These are phyloP conservation scores for Talaromyces islandicus DNA, from an alignment of 2,329 filamentous ascomycete genomes.

Conservation along the genomic window DNA sequence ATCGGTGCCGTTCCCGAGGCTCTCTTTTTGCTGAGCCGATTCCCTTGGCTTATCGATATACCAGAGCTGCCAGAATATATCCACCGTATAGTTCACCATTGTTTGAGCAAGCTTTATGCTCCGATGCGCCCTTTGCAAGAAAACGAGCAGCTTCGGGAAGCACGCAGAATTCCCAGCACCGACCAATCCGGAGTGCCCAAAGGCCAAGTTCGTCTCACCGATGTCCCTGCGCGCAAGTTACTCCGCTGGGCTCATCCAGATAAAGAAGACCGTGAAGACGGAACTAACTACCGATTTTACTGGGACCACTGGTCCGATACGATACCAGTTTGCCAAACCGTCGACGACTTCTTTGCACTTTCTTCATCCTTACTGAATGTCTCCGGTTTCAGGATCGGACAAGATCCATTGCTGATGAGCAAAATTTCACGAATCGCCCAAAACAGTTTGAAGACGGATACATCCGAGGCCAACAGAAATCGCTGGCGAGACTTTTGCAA, in stretches of 20 bases:
- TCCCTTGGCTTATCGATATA: constrained; percentile 84
- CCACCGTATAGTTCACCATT: constrained; percentile 79
- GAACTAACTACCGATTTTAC: constrained; percentile 79
- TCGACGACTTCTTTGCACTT: constrained; percentile 85
- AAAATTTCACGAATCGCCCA: constrained; percentile 83
- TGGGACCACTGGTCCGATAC: constrained; percentile 98
- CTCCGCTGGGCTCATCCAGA: constrained; percentile 83
- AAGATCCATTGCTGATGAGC: constrained; percentile 68
- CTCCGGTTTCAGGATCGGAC: constrained; percentile 83
- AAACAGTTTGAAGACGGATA: constrained; percentile 65
- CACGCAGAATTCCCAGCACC: constrained; percentile 45
- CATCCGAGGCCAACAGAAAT: constrained; percentile 61
- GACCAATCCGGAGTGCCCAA: constrained; percentile 66
- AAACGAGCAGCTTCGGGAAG: constrained; percentile 39
- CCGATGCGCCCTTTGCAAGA: constrained; percentile 43
- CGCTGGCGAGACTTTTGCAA: constrained; percentile 84
- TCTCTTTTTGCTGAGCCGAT: constrained; percentile 83
- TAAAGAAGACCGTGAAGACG: constrained; percentile 66
- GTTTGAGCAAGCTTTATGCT: constrained; percentile 68
- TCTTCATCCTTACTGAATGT: constrained; percentile 79
- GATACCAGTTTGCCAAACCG: constrained; percentile 79
- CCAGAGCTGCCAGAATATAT: constrained; percentile 75
- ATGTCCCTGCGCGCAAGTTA: constrained; percentile 58
- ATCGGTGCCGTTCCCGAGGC: constrained; percentile 92
- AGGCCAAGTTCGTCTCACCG: constrained; percentile 58